phyloP scores from a whole-genome alignment of 1,284 basidiomycete genomes.

The Ceratobasidium sp. region DNA sequence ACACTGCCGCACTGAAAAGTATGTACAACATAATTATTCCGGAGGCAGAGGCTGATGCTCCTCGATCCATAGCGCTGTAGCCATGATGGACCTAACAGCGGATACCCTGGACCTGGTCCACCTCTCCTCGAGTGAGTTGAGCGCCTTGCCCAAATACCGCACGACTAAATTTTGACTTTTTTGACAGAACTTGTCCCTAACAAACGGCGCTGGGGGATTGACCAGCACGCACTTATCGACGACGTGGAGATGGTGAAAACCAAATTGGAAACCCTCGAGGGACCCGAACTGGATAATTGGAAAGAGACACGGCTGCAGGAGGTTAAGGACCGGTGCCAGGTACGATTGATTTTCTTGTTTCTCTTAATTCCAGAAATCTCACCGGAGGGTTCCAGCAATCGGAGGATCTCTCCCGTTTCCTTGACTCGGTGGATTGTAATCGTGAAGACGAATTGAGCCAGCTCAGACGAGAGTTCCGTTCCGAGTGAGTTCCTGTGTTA shows the following conservation, averaged over 20 bases:
- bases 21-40: background rate
- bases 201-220: slow-evolving; percentile 21
- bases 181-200: slow-evolving; percentile 19
- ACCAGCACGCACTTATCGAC: background rate
- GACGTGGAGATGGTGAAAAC: background rate
- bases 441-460: slow-evolving; percentile 18
- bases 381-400: background rate
- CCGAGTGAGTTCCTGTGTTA: background rate
- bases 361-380: background rate
- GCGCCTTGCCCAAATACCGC: background rate
- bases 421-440: slow-evolving; percentile 5
- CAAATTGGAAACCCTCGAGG: background rate
- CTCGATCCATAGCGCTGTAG: background rate
- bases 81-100: background rate
- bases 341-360: background rate
- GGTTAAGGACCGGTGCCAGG: background rate
- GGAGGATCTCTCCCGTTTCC: background rate
- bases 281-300: background rate
- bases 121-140: slow-evolving; percentile 9
- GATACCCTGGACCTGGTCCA: background rate
- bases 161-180: background rate
- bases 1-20: slow-evolving; percentile 8
- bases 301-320: background rate
- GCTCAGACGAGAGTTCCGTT: slow-evolving; percentile 14
- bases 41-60: background rate